phyloP scores from a whole-genome alignment of 1,284 basidiomycete genomes.

The Fomitopsis pinicola region DNA sequence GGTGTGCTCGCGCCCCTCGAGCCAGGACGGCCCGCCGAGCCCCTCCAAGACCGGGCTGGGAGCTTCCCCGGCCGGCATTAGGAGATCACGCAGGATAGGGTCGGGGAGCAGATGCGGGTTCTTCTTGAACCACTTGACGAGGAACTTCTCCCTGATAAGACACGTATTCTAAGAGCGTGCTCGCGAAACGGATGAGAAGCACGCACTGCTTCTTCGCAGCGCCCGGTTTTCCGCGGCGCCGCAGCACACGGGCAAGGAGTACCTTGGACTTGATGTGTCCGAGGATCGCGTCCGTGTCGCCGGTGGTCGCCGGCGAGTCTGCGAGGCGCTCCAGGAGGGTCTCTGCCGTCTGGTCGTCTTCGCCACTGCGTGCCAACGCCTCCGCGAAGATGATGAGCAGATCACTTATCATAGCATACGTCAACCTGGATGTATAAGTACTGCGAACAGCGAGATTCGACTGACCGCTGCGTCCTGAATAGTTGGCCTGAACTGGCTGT shows the following conservation, averaged over 20 bases:
- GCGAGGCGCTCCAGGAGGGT: neutral
- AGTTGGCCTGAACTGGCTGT: neutral
- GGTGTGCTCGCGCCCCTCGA: constrained; percentile 6
- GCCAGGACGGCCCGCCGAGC: constrained; percentile 15
- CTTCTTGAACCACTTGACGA: constrained; percentile 16
- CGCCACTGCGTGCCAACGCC: neutral
- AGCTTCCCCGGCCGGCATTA: constrained; percentile 5
- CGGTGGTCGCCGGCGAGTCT: neutral
- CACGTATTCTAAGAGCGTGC: neutral
- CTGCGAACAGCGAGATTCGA: too few species aligned
- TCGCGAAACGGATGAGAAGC: neutral
- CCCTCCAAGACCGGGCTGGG: constrained; percentile 12
- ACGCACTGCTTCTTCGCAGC: constrained; percentile 6
- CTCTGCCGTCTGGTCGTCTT: constrained; percentile 1
- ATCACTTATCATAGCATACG: constrained; percentile 1
- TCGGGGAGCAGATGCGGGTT: constrained; percentile 11
- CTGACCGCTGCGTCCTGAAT: neutral
- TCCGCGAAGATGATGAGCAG: constrained; percentile 1
- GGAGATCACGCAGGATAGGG: constrained; percentile 4
- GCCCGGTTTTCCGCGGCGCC: neutral
- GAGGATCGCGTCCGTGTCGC: neutral
- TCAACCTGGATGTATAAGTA: too few species aligned
- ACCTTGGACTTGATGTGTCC: neutral
- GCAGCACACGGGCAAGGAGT: neutral
- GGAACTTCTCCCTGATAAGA: constrained; percentile 8